These are phyloP conservation scores for Microglena sp. DNA, from an alignment of 139 green algal species.

Conservation along the genomic window DNA sequence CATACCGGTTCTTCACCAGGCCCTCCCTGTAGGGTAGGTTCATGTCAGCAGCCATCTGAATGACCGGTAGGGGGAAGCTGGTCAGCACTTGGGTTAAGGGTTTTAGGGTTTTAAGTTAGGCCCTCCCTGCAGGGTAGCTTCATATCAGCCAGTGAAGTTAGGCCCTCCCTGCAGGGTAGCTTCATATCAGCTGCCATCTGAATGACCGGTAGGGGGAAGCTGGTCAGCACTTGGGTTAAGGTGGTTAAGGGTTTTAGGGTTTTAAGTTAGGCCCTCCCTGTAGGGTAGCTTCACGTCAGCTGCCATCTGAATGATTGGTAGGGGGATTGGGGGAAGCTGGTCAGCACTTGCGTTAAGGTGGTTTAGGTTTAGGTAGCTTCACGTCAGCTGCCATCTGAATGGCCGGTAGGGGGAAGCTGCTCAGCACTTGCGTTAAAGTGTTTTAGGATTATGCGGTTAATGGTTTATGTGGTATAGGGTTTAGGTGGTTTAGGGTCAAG, in stretches of 20 bases:
- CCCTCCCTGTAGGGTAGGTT: conserved; percentile 89
- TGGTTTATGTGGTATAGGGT: no score
- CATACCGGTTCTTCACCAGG: conserved; percentile 95
- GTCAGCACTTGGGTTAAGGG: no score
- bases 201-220: no score
- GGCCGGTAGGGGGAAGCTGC: no score
- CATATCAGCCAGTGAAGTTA: conserved; percentile 74
- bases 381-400: conserved; percentile 59
- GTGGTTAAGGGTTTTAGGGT: no score
- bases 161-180: conserved; percentile 88
- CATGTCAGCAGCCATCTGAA: conserved; percentile 58
- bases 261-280: conserved; percentile 89
- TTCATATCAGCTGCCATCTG: conserved; percentile 57
- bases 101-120: conserved; percentile 91
- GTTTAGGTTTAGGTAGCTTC: conserved; percentile 77
- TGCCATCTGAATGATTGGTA: no score
- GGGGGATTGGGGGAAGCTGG: no score
- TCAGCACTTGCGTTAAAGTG: no score
- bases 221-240: no score
- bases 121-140: conserved; percentile 87
- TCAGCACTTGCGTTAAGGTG: conserved; percentile 90
- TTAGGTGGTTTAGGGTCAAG: no score
- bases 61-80: no score
- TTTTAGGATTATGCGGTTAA: no score
- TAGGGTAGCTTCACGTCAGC: conserved; percentile 82